phyloP scores from a whole-genome alignment of 805 yeast species.

The Suhomyces canberraensis region DNA sequence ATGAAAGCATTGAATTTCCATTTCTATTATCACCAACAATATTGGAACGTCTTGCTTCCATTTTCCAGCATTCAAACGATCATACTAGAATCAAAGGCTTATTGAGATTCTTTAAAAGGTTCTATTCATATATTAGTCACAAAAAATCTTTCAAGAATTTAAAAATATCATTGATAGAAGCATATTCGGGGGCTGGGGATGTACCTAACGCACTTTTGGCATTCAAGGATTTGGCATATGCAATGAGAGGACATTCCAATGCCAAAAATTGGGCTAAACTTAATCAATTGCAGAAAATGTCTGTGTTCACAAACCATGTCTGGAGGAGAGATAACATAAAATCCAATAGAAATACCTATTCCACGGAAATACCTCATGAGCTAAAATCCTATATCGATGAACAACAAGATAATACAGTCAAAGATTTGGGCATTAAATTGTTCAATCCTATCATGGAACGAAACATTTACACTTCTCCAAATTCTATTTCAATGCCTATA shows the following conservation, averaged over 20 bases:
- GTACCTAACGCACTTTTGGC: slow-evolving; percentile 19
- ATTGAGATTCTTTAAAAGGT: slow-evolving; percentile 33
- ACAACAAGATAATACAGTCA: slow-evolving; percentile 5
- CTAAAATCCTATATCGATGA: slow-evolving; percentile 8
- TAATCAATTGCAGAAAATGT: slow-evolving; percentile 10
- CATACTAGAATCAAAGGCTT: slow-evolving; percentile 27
- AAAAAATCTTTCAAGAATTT: slow-evolving; percentile 25
- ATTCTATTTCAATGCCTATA: slow-evolving; percentile 19
- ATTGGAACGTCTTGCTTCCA: slow-evolving; percentile 23
- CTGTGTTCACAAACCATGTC: slow-evolving; percentile 14
- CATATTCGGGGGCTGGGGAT: slow-evolving; percentile 21
- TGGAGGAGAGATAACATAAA: slow-evolving; percentile 24
- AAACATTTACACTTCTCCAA: slow-evolving; percentile 24
- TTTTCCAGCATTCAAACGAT: slow-evolving; percentile 27
- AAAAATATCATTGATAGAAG: slow-evolving; percentile 28
- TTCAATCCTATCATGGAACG: slow-evolving; percentile 25
- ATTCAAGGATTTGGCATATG: slow-evolving; percentile 19
- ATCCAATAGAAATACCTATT: slow-evolving; percentile 9
- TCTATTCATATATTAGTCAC: slow-evolving; percentile 34
- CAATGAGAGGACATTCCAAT: slow-evolving; percentile 19
- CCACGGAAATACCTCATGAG: slow-evolving; percentile 2
- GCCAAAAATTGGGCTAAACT: slow-evolving; percentile 8
- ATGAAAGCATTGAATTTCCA: slow-evolving; percentile 22
- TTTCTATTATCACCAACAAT: slow-evolving; percentile 29
- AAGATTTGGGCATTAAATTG: slow-evolving; percentile 2